A percentile compares a stretch with the other conserved stretches of the same genome.
phyloP scores from a whole-genome alignment of 352 stramenopile species.

The Paralagenidium karlingii region DNA sequence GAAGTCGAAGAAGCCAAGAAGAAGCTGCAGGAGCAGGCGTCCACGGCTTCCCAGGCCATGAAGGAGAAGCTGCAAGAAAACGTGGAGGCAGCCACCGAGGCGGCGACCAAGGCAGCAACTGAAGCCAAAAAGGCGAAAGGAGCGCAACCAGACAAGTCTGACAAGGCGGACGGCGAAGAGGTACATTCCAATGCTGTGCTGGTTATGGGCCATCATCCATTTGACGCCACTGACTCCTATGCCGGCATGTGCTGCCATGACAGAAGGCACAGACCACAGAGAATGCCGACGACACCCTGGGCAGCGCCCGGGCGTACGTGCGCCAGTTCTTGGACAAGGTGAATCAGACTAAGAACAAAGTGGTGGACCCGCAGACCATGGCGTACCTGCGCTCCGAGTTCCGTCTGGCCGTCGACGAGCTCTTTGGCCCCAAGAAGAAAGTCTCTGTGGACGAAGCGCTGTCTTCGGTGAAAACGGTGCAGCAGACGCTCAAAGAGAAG shows the following conservation, averaged over 20 bases:
- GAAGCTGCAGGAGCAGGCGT: constrained; percentile 36
- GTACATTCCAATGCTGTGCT: constrained; percentile 3
- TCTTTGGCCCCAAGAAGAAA: constrained; percentile 66
- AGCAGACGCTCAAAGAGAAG: constrained; percentile 18
- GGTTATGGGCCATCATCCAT: not conserved
- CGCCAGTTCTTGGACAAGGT: constrained; percentile 43
- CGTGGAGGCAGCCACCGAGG: not conserved
- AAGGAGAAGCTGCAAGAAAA: constrained; percentile 21
- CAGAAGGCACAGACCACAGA: constrained; percentile 14
- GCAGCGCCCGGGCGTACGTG: constrained; percentile 33
- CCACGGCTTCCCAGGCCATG: constrained; percentile 44
- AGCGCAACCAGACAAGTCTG: constrained; percentile 1
- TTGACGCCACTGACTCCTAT: too few species aligned
- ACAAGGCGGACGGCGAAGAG: not conserved
- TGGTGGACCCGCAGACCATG: constrained; percentile 32
- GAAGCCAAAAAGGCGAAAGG: constrained; percentile 9
- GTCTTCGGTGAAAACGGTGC: constrained; percentile 43
- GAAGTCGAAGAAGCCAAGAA: constrained; percentile 48
- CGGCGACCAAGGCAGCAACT: constrained; percentile 3
- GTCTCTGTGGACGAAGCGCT: constrained; percentile 64
- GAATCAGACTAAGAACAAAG: constrained; percentile 34
- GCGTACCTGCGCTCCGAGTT: constrained; percentile 48
- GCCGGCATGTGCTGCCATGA: not conserved
- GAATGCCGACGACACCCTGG: constrained; percentile 13
- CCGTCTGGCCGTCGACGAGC: constrained; percentile 55